phyloP scores from a whole-genome alignment of 2,329 filamentous ascomycete genomes.

The Paraphoma sp. region DNA sequence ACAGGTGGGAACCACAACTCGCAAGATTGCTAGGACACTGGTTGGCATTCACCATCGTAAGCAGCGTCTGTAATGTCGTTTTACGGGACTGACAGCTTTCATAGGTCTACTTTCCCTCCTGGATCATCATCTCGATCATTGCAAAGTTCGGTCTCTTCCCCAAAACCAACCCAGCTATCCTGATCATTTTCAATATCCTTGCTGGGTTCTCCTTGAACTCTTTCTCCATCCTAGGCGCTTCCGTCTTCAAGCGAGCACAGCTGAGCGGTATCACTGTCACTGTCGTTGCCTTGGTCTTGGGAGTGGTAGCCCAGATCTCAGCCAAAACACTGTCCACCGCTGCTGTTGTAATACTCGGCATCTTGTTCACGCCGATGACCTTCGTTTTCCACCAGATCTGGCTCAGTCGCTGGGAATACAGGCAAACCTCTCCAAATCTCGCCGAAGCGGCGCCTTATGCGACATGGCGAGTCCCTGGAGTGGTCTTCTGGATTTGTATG shows the following conservation, averaged over 20 bases:
- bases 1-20: constrained; percentile 74
- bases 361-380: constrained; percentile 83
- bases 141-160: constrained; percentile 63
- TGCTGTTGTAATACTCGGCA: constrained; percentile 69
- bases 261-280: constrained; percentile 79
- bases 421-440: constrained; percentile 66
- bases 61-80: background rate
- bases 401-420: constrained; percentile 75
- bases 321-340: constrained; percentile 65
- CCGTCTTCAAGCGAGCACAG: constrained; percentile 83
- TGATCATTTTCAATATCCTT: constrained; percentile 68
- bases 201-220: constrained; percentile 76
- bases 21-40: constrained; percentile 81
- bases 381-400: constrained; percentile 80
- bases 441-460: constrained; percentile 61
- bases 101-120: constrained; percentile 74
- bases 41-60: constrained; percentile 71
- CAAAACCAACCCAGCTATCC: constrained; percentile 47
- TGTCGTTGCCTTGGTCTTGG: constrained; percentile 73
- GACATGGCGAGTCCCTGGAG: constrained; percentile 70
- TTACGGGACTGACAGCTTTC: background rate
- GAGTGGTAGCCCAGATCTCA: constrained; percentile 75
- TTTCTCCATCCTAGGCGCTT: constrained; percentile 76
- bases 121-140: constrained; percentile 76
- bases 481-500: constrained; percentile 77